Base-by-base conservation (phyloP, 2,329 filamentous ascomycete genomes). In the Pseudogymnoascus sp. region DNA sequence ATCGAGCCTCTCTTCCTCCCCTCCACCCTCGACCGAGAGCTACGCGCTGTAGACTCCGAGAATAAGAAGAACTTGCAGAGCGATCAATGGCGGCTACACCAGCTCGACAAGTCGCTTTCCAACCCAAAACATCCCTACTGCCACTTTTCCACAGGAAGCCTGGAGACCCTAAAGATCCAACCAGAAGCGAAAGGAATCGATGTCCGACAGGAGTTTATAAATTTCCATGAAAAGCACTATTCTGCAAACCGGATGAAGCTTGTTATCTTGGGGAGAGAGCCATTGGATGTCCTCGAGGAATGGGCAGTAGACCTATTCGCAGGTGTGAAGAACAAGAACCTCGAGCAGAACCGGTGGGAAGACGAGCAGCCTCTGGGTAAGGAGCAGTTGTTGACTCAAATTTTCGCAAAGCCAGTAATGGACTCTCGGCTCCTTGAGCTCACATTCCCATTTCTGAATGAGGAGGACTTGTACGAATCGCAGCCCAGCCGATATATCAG, bases 51-150 rank as follows among this genome's bases (percentile, higher is more conserved):
- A 50, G 88, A 91, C 72, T 90, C 88, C 13, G 88, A 91, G 74
- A 90, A 91, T 74, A 91, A 91, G 80, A 90, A 91, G 79, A 91
- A 91, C 70, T 75, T 91, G 50, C 88, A 91, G 74, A 88, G 82
- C 71, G 88, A 91, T 72, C 80, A 81, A 68, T 91, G 88, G 87
- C 80, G 88, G 31, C 74, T 90, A 68, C 84, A 88, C 72, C 88
- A 91, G 72, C 75, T 91, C 59, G 85, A 86, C 73, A 90, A 89
- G 73, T 85, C 85, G 13, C 76, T 89, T 29, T 86, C 86, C 2
- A 90, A 87, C 71, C 82, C 85, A 13, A 79, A 83, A 10, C 88
- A 91, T 72, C 88, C 88, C 29, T 90, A 86, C 72, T 84, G 86
- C 73, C 85, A 89, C 67, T 91, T 91, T 72, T 88, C 86, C 0